phyloP scores from a whole-genome alignment of 768 basidiomycete genomes.

The Lenzites betulinus region DNA sequence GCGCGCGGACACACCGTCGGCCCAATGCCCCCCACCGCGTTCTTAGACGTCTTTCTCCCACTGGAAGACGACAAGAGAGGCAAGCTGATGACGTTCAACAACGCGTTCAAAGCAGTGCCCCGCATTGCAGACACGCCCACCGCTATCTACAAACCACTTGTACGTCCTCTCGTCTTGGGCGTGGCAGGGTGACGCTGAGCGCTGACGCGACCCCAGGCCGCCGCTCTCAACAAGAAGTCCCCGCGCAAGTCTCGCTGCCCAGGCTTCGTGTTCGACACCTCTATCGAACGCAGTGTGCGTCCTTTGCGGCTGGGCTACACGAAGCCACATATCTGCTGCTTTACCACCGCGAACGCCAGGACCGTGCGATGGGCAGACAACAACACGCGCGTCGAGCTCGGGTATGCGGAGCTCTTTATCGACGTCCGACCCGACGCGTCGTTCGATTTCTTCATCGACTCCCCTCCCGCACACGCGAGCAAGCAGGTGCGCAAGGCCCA shows the following conservation, averaged over 20 bases:
- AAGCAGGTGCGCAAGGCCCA: background rate
- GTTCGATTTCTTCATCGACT: constrained; percentile 15
- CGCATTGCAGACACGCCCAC: background rate
- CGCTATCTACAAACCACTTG: background rate
- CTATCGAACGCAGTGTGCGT: background rate
- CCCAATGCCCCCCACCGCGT: constrained; percentile 14
- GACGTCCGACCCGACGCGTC: background rate
- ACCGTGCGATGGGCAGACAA: background rate
- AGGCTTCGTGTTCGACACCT: constrained; percentile 3
- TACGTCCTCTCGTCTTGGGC: background rate
- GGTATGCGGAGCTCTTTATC: constrained; percentile 17
- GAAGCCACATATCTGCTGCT: constrained; percentile 16
- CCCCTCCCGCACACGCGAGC: background rate
- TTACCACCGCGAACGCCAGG: background rate
- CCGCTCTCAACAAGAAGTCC: background rate
- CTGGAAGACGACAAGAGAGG: background rate
- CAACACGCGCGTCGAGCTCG: background rate
- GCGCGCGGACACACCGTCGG: background rate
- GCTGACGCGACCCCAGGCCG: constrained; percentile 26
- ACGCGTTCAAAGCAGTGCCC: constrained; percentile 4
- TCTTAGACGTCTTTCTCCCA: background rate
- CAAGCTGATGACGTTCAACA: background rate
- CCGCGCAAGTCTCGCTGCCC: background rate
- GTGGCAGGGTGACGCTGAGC: too few relatives aligned
- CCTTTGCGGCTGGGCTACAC: background rate